These are phyloP conservation scores for Ustilago curta DNA, from an alignment of 1,284 basidiomycete genomes.

Conservation along the genomic window DNA sequence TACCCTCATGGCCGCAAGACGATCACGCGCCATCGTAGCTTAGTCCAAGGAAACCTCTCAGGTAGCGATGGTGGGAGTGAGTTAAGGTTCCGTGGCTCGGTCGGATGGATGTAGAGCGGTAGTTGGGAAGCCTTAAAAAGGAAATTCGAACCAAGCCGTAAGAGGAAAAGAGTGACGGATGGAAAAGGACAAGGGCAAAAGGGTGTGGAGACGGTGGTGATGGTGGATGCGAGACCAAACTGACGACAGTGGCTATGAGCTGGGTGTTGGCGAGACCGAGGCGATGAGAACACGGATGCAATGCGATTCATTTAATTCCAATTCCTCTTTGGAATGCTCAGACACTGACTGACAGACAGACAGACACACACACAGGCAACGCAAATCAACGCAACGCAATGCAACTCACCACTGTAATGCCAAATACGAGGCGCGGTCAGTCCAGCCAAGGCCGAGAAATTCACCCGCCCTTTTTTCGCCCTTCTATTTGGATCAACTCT, in stretches of 20 bases:
- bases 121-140: too few relatives aligned
- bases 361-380: too few relatives aligned
- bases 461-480: not conserved
- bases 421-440: too few relatives aligned
- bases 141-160: not conserved
- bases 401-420: too few relatives aligned
- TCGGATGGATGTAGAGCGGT: not conserved
- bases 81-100: not conserved
- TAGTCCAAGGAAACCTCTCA: not conserved
- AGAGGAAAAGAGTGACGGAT: slow-evolving; percentile 5
- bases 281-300: too few relatives aligned
- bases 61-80: not conserved
- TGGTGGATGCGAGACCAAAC: slow-evolving; percentile 2
- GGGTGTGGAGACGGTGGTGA: not conserved
- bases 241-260: slow-evolving; percentile 8
- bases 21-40: slow-evolving; percentile 53
- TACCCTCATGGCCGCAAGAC: slow-evolving; percentile 59
- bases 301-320: too few relatives aligned
- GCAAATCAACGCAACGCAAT: too few relatives aligned
- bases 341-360: too few relatives aligned
- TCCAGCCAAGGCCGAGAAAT: slow-evolving; percentile 2
- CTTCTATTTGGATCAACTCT: slow-evolving; percentile 1
- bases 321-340: too few relatives aligned
- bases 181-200: slow-evolving; percentile 1
- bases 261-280: too few relatives aligned